Percentiles rank a stretch among this genome's conserved stretches.
phyloP scores from a whole-genome alignment of 768 basidiomycete genomes.

The Termitomyces sp. region DNA sequence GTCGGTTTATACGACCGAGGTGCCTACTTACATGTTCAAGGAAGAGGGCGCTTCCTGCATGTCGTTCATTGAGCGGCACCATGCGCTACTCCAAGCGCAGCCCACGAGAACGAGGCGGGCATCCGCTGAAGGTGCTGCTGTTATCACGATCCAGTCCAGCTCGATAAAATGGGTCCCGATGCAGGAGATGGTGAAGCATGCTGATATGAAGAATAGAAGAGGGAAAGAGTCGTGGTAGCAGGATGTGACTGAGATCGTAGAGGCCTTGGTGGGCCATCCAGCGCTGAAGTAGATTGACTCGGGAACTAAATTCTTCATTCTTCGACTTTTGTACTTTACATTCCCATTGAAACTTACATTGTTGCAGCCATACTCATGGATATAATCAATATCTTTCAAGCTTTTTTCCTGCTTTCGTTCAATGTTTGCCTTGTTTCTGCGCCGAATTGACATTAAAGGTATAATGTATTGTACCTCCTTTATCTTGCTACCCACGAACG shows the following conservation, averaged over 20 bases:
- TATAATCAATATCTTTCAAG: too few relatives aligned
- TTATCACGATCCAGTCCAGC: constrained; percentile 88
- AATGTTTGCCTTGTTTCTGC: too few relatives aligned
- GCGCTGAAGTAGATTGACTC: constrained; percentile 39
- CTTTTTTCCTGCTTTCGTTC: too few relatives aligned
- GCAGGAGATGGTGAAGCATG: constrained; percentile 74
- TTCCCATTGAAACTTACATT: constrained; percentile 16
- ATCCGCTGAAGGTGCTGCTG: constrained; percentile 65
- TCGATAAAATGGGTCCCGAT: constrained; percentile 80
- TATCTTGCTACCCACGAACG: too few relatives aligned
- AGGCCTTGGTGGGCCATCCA: constrained; percentile 64
- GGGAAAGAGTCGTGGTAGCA: constrained; percentile 82
- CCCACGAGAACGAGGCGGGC: constrained; percentile 50
- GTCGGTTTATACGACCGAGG: constrained; percentile 82
- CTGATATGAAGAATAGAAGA: constrained; percentile 87
- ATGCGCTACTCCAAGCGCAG: constrained; percentile 45
- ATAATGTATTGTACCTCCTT: too few relatives aligned
- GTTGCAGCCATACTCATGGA: too few relatives aligned
- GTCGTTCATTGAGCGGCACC: constrained; percentile 87
- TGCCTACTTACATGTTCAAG: constrained; percentile 89
- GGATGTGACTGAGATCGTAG: constrained; percentile 62
- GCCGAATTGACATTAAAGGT: too few relatives aligned
- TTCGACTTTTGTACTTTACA: not conserved
- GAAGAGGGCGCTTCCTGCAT: constrained; percentile 90
- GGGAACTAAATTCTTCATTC: not conserved